These are phyloP conservation scores for Geotrichum restrictum DNA, from an alignment of 1,139 yeast species.

Conservation along the genomic window DNA sequence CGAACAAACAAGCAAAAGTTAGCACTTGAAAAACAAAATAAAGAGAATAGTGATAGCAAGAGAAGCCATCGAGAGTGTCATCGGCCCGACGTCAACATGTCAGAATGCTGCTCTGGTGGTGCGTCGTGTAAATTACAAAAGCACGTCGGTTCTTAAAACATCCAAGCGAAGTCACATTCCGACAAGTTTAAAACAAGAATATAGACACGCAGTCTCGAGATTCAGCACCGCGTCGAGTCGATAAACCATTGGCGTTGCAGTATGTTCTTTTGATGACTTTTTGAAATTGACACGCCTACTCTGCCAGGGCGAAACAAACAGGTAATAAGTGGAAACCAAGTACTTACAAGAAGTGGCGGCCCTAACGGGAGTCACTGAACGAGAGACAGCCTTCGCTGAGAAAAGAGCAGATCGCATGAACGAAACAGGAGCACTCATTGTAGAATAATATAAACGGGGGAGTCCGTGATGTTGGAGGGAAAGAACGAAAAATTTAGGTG, in stretches of 20 bases:
- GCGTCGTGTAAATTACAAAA: no score
- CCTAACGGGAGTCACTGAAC: constrained; percentile 19
- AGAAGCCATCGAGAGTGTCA: background rate
- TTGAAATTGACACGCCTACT: no score
- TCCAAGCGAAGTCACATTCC: no score
- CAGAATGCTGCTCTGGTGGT: no score
- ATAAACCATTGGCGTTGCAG: no score
- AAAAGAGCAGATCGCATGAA: constrained; percentile 19
- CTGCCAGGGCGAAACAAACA: background rate
- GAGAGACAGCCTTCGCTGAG: constrained; percentile 18
- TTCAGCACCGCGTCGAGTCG: no score
- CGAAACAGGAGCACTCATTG: constrained; percentile 21
- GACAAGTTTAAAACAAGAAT: no score
- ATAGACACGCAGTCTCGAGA: no score
- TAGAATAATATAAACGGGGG: constrained; percentile 5
- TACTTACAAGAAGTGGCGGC: constrained; percentile 21
- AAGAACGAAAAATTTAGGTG: background rate
- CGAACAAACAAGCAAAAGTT: background rate
- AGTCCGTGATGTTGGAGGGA: constrained; percentile 1
- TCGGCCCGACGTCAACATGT: no score
- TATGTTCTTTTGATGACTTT: no score
- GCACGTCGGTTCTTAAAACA: no score
- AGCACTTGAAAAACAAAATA: background rate
- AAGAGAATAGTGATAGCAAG: background rate
- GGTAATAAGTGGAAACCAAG: constrained; percentile 9